Evolutionary conservation across 306 rosid species (phyloP).

Genomic region (Rosa rugosa): DNA sequence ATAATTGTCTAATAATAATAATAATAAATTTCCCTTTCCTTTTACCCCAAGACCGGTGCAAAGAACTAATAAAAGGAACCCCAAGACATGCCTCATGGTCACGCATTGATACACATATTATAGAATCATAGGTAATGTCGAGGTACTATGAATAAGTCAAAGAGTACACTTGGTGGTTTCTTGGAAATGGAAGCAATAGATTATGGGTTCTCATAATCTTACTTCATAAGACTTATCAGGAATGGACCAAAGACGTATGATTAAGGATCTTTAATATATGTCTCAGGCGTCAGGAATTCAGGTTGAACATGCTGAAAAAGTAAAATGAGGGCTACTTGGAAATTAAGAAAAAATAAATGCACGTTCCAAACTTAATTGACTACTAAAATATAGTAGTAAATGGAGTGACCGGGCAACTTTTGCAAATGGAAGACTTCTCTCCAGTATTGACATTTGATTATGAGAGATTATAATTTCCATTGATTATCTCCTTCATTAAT

Average conservation of each 20-base stretch:
- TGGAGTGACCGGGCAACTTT: neutral
- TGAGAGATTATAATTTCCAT: no score
- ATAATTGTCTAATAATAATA: no score
- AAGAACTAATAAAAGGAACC: neutral
- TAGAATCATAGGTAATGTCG: neutral
- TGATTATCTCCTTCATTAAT: neutral
- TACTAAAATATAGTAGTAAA: neutral
- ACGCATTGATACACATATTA: neutral
- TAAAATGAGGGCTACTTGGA: no score
- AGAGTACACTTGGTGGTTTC: neutral
- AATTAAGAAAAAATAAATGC: neutral
- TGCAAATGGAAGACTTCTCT: neutral
- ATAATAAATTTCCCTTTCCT: no score
- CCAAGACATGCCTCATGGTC: neutral
- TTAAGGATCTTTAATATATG: neutral
- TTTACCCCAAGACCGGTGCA: neutral
- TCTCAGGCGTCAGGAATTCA: neutral
- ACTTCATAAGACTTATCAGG: neutral
- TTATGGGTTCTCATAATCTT: neutral
- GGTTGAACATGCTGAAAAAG: neutral
- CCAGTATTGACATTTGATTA: neutral
- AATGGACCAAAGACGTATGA: neutral
- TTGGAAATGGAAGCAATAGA: neutral
- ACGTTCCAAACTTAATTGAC: neutral
- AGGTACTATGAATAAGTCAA: neutral